Evolutionary conservation across 192 early-diverging fungal genomes (phyloP).

Genomic region (Coemansia guatemalensis): DNA sequence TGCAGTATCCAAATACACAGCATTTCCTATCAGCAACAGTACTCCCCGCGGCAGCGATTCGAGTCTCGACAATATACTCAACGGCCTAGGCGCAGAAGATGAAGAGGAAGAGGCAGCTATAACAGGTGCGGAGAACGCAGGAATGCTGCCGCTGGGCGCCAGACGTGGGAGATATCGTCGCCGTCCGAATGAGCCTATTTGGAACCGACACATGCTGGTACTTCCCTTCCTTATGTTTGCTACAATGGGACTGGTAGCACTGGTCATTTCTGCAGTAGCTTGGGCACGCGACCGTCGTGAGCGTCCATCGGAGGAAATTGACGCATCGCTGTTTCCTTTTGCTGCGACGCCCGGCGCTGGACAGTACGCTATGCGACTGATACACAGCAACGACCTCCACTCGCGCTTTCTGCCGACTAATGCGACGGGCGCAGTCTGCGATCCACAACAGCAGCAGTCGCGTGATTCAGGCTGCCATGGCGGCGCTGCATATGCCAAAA

Average conservation of each 20-base stretch:
- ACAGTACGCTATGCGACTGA: constrained; percentile 47
- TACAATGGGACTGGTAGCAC: constrained; percentile 17
- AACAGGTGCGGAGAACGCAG: background rate
- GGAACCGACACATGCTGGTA: constrained; percentile 36
- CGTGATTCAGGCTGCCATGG: constrained; percentile 50
- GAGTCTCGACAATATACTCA: no score
- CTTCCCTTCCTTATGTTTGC: constrained; percentile 30
- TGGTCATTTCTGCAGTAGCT: constrained; percentile 18
- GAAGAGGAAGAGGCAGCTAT: no score
- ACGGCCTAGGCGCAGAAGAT: no score
- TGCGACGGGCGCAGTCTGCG: constrained; percentile 49
- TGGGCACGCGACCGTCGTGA: constrained; percentile 27
- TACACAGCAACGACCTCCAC: constrained; percentile 64
- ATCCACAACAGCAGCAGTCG: constrained; percentile 14
- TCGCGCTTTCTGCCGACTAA: constrained; percentile 54
- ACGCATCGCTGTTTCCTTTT: constrained; percentile 30
- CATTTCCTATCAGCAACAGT: no score
- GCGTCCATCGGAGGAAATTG: constrained; percentile 5
- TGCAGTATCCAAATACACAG: no score
- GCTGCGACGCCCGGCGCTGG: constrained; percentile 1
- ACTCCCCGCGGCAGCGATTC: no score
- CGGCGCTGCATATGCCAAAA: constrained; percentile 68
- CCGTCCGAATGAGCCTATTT: constrained; percentile 27
- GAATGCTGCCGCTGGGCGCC: background rate
- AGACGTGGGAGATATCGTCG: background rate